phyloP scores from a whole-genome alignment of 768 basidiomycete species.

The Rossbeevera mucosa region DNA sequence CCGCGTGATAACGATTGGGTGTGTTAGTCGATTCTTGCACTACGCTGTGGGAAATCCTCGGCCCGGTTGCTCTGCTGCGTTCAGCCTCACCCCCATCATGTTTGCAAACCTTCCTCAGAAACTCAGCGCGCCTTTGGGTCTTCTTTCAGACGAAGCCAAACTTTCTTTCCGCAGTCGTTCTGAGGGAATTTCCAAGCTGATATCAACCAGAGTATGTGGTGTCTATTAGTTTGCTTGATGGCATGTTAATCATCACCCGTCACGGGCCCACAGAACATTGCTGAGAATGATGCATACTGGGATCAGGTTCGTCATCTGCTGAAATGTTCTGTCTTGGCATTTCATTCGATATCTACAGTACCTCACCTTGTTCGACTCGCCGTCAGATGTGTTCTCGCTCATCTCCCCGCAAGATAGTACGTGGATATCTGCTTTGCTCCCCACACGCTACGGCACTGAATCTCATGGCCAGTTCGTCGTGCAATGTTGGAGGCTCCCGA shows the following conservation, averaged over 20 bases:
- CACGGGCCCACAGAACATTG: conserved; percentile 54
- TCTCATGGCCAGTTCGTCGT: conserved; percentile 58
- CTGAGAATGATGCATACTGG: conserved; percentile 80
- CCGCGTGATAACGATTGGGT: too few species aligned
- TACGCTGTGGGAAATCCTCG: conserved; percentile 7
- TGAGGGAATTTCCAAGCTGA: conserved; percentile 72
- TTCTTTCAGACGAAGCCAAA: conserved; percentile 83
- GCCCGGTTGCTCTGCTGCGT: not conserved
- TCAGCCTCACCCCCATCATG: conserved; percentile 46
- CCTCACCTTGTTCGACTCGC: conserved; percentile 79
- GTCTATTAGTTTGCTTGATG: not conserved
- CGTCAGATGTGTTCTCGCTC: conserved; percentile 87
- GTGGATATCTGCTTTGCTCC: conserved; percentile 27
- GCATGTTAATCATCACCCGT: conserved; percentile 1
- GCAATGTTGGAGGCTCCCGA: conserved; percentile 79
- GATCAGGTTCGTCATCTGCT: conserved; percentile 58
- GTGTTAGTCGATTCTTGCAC: too few species aligned
- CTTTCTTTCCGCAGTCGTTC: conserved; percentile 83
- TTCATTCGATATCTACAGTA: conserved; percentile 46
- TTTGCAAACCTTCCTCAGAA: conserved; percentile 70
- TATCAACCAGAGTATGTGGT: conserved; percentile 60
- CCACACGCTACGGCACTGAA: conserved; percentile 7
- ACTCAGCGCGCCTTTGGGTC: conserved; percentile 69
- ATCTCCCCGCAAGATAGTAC: conserved; percentile 81
- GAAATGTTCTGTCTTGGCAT: not conserved